Evolutionary conservation across 352 stramenopile species (phyloP).

Genomic region (Globisporangium perplexum): DNA sequence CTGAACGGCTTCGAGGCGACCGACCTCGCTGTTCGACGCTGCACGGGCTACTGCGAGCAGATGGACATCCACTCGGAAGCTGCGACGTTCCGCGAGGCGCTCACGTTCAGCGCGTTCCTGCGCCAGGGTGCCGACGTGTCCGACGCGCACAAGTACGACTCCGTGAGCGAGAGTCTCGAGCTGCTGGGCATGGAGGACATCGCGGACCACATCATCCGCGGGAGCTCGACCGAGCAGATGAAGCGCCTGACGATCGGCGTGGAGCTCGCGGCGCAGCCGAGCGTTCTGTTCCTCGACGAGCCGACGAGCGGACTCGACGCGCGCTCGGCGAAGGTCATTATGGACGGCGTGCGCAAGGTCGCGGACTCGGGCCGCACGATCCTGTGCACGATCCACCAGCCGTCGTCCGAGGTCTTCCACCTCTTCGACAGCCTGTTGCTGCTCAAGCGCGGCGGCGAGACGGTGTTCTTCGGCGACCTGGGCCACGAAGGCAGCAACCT

Average conservation of each 20-base stretch:
- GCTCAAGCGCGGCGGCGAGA: slow-evolving; percentile 33
- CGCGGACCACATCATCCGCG: slow-evolving; percentile 21
- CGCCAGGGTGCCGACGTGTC: slow-evolving; percentile 39
- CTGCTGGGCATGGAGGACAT: slow-evolving; percentile 38
- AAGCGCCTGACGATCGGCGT: slow-evolving; percentile 62
- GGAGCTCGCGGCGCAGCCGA: slow-evolving; percentile 71
- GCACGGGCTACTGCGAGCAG: slow-evolving; percentile 74
- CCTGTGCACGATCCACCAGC: slow-evolving; percentile 87
- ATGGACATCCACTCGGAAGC: slow-evolving; percentile 90
- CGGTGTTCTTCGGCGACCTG: slow-evolving; percentile 30
- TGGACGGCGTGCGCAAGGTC: slow-evolving; percentile 38
- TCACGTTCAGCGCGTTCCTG: slow-evolving; percentile 91
- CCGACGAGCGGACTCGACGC: slow-evolving; percentile 42
- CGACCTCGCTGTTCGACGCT: slow-evolving; percentile 47
- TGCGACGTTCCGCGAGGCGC: slow-evolving; percentile 87
- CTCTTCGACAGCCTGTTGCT: slow-evolving; percentile 73
- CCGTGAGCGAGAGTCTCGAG: slow-evolving; percentile 51
- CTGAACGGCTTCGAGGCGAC: slow-evolving; percentile 48
- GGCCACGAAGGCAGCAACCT: slow-evolving; percentile 11
- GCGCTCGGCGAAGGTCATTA: slow-evolving; percentile 40
- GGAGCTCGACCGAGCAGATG: slow-evolving; percentile 23
- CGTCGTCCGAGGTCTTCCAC: slow-evolving; percentile 65
- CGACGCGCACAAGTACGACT: slow-evolving; percentile 38
- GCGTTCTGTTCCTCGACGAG: slow-evolving; percentile 64
- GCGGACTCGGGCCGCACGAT: slow-evolving; percentile 10